phyloP scores from a whole-genome alignment of 2,329 filamentous ascomycete species.

The Ceratocystis huliohia region DNA sequence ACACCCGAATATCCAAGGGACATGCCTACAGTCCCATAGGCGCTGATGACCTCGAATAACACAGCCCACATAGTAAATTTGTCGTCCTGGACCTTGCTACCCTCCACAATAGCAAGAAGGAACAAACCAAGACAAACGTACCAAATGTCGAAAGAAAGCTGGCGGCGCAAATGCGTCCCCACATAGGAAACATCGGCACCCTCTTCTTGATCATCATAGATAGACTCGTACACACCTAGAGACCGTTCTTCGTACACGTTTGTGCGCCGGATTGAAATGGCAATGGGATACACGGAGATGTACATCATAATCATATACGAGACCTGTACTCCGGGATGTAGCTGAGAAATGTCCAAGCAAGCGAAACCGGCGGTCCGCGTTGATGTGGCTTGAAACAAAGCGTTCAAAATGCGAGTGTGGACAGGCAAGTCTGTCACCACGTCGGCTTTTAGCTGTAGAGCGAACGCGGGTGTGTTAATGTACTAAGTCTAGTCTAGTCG shows the following conservation, averaged over 20 bases:
- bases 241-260: conserved; percentile 94
- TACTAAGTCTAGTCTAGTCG: background rate
- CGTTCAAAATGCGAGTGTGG: conserved; percentile 68
- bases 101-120: conserved; percentile 82
- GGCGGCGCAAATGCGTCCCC: conserved; percentile 77
- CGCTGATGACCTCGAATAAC: conserved; percentile 78
- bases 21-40: conserved; percentile 88
- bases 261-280: conserved; percentile 83
- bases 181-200: conserved; percentile 66
- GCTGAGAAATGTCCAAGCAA: conserved; percentile 59
- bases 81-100: conserved; percentile 47
- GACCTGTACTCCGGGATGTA: conserved; percentile 86
- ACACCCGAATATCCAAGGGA: conserved; percentile 66
- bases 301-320: conserved; percentile 99
- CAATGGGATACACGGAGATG: conserved; percentile 91
- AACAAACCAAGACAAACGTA: conserved; percentile 91
- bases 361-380: conserved; percentile 87
- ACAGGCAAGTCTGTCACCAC: conserved; percentile 55
- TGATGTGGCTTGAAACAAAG: conserved; percentile 77
- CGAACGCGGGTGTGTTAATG: conserved; percentile 14
- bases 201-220: conserved; percentile 37
- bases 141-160: conserved; percentile 96
- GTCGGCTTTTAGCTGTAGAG: conserved; percentile 52
- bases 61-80: conserved; percentile 56
- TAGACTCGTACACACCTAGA: conserved; percentile 55